These are phyloP conservation scores for Pneumocystis canis DNA, from an alignment of 1,139 yeast genomes.

Conservation along the genomic window DNA sequence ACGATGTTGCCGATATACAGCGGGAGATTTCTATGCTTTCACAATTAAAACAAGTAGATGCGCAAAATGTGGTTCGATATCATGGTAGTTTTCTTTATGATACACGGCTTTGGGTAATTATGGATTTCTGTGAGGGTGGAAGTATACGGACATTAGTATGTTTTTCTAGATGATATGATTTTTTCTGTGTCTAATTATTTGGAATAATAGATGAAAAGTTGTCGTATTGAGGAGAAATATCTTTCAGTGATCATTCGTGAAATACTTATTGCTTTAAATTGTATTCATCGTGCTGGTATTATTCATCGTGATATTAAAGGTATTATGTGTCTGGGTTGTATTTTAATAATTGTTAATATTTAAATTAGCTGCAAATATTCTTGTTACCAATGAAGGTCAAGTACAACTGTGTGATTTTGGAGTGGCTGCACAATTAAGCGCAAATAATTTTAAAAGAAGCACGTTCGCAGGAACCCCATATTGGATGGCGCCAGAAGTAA, in stretches of 20 bases:
- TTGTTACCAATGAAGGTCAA: conserved; percentile 75
- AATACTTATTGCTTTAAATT: conserved; percentile 56
- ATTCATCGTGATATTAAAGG: conserved; percentile 81
- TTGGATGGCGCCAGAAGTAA: conserved; percentile 99
- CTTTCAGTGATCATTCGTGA: conserved; percentile 74
- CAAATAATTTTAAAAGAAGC: conserved; percentile 65
- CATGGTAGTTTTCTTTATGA: conserved; percentile 78
- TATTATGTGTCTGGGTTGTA: neutral
- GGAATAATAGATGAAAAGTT: conserved; percentile 45
- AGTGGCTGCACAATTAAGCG: conserved; percentile 82
- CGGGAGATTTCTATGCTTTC: conserved; percentile 79
- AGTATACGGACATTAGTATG: conserved; percentile 57
- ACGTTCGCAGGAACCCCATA: conserved; percentile 98
- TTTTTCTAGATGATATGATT: neutral
- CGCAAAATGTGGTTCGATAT: conserved; percentile 68
- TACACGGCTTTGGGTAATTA: conserved; percentile 86
- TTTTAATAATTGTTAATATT: neutral
- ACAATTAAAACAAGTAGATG: conserved; percentile 64
- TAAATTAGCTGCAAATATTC: conserved; percentile 63
- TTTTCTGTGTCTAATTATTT: neutral
- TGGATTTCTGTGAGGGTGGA: conserved; percentile 98
- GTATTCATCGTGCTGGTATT: conserved; percentile 77
- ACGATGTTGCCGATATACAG: conserved; percentile 89
- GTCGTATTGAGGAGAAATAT: conserved; percentile 71
- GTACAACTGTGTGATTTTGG: conserved; percentile 95